These are phyloP conservation scores for Capsicum chinense DNA, from an alignment of 257 asterid genomes.

Conservation along the genomic window DNA sequence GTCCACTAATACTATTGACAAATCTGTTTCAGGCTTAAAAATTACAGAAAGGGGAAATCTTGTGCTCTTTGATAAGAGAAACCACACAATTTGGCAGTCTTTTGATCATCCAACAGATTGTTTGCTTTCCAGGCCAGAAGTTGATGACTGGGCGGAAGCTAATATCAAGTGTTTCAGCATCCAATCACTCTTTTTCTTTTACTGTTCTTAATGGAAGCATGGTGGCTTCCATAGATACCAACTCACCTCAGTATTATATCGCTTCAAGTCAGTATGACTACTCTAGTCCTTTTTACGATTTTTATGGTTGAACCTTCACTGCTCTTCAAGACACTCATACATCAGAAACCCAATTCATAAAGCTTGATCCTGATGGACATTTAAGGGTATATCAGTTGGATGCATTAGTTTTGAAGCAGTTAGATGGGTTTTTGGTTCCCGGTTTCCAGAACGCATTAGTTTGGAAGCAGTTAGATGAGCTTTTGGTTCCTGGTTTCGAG, in stretches of 20 bases:
- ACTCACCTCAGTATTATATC: neutral
- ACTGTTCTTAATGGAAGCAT: neutral
- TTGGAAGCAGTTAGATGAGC: too few relatives aligned
- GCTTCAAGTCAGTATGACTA: neutral
- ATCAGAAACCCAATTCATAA: neutral
- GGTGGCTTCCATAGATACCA: neutral
- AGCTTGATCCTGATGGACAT: constrained; percentile 24
- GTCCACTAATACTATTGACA: constrained; percentile 21
- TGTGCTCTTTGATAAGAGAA: neutral
- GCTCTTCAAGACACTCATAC: too few relatives aligned
- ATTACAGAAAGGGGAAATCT: neutral
- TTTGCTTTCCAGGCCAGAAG: neutral
- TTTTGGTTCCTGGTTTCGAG: neutral
- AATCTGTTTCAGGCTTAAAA: constrained; percentile 18
- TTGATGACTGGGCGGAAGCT: neutral
- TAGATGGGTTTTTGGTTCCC: neutral
- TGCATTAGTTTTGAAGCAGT: neutral
- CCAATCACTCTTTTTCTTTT: constrained; percentile 6
- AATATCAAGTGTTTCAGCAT: neutral
- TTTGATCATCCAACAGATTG: constrained; percentile 35
- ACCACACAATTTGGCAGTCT: constrained; percentile 24
- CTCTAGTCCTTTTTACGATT: neutral
- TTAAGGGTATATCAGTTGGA: neutral
- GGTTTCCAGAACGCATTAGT: neutral
- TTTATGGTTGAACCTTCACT: neutral